Conservation (phyloP, 2,329 filamentous ascomycete species). For the Calonectria pseudoturangicola region DNA sequence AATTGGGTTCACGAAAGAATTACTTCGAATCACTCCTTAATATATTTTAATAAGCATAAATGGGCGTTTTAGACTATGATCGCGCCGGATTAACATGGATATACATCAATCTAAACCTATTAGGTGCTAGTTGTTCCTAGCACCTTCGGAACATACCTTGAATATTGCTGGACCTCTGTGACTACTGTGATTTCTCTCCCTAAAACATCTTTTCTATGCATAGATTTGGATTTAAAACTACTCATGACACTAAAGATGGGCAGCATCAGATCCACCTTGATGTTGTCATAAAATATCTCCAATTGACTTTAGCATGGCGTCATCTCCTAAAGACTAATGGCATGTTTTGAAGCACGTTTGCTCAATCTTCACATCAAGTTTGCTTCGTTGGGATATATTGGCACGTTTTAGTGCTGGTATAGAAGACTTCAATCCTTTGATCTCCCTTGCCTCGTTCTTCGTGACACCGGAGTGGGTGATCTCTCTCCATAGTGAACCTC, state of each 20-base stretch:
- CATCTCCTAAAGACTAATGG: conserved; percentile 6
- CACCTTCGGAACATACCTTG: conserved; percentile 18
- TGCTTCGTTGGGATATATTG: background rate
- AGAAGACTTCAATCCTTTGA: background rate
- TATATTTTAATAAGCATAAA: conserved; percentile 48
- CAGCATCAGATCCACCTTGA: background rate
- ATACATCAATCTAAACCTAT: conserved; percentile 34
- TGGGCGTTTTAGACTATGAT: conserved; percentile 51
- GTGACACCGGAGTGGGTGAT: conserved; percentile 13
- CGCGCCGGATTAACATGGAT: conserved; percentile 49
- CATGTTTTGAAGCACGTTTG: background rate
- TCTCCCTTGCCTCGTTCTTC: conserved; percentile 19
- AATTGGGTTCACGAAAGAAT: conserved; percentile 35
- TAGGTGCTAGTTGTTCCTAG: conserved; percentile 1
- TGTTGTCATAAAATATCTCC: background rate
- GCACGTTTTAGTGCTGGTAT: background rate
- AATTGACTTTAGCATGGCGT: conserved; percentile 4
- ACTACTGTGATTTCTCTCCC: background rate
- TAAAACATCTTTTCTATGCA: background rate
- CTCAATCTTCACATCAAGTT: background rate
- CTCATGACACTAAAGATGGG: background rate
- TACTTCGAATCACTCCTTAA: conserved; percentile 51
- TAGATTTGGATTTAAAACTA: background rate
- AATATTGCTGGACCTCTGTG: background rate
- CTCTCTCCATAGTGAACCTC: background rate